phyloP scores from a whole-genome alignment of 2,329 filamentous ascomycete genomes.

The Fusarium praegraminearum region DNA sequence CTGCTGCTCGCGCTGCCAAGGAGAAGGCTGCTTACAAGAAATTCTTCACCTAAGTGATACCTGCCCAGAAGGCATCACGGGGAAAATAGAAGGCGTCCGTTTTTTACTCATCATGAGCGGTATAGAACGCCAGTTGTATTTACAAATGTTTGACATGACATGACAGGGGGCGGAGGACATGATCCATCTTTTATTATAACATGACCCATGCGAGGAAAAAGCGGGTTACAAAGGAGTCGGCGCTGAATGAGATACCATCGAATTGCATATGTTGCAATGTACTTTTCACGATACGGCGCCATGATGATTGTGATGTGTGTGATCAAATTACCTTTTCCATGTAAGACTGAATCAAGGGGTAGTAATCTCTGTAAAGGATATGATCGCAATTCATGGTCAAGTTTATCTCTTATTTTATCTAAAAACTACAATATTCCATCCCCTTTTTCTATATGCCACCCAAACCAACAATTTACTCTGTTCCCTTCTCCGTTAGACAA shows the following conservation, averaged over 20 bases:
- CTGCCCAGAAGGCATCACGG: neutral
- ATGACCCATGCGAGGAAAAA: conserved; percentile 43
- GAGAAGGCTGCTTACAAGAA: conserved; percentile 94
- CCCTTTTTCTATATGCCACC: neutral
- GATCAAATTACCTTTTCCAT: neutral
- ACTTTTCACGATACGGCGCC: conserved; percentile 5
- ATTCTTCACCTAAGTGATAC: conserved; percentile 73
- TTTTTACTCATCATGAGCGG: conserved; percentile 21
- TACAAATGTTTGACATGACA: conserved; percentile 23
- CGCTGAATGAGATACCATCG: conserved; percentile 48
- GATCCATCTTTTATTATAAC: conserved; percentile 41
- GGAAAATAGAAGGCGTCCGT: conserved; percentile 15
- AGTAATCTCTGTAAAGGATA: neutral
- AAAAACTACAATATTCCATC: neutral
- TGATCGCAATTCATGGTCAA: neutral
- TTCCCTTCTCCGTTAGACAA: neutral
- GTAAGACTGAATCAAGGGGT: neutral
- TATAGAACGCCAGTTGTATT: conserved; percentile 30
- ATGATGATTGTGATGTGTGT: neutral
- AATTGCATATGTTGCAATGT: conserved; percentile 45
- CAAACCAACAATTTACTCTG: neutral
- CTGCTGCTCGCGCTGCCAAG: conserved; percentile 80
- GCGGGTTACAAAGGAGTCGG: conserved; percentile 47
- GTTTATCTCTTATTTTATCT: neutral
- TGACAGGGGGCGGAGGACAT: conserved; percentile 29